Percentiles rank a stretch among this genome's conserved stretches.
These are phyloP conservation scores for Pythium guiyangense DNA, from an alignment of 352 stramenopile species.

Conservation along the genomic window DNA sequence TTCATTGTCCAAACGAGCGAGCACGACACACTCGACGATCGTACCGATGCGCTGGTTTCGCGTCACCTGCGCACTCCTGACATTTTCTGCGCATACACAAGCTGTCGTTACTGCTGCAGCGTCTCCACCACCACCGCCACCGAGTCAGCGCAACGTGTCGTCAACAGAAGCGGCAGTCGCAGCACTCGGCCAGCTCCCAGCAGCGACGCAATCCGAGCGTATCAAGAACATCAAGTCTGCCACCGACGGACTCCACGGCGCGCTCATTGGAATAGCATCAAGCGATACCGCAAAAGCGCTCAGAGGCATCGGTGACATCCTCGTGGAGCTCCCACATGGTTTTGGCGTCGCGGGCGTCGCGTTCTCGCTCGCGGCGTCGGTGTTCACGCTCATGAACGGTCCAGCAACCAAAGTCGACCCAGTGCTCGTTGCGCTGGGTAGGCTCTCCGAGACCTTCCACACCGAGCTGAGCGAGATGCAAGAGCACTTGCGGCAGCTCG, in stretches of 20 bases:
- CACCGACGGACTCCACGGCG: slow-evolving; percentile 41
- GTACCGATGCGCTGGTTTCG: slow-evolving; percentile 5
- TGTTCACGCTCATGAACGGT: slow-evolving; percentile 17
- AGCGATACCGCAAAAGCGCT: slow-evolving; percentile 31
- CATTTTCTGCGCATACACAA: neutral
- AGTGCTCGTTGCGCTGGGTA: slow-evolving; percentile 22
- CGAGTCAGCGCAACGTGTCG: neutral
- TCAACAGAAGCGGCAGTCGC: slow-evolving; percentile 15
- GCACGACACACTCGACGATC: no score
- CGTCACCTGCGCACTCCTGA: neutral
- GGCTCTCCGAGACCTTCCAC: slow-evolving; percentile 21
- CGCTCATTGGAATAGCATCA: slow-evolving; percentile 19
- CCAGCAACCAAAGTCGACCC: slow-evolving; percentile 19
- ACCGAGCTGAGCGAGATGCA: slow-evolving; percentile 26
- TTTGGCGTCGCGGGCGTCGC: slow-evolving; percentile 34
- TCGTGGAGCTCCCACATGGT: slow-evolving; percentile 25
- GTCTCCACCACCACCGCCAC: neutral
- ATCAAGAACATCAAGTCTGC: slow-evolving; percentile 31
- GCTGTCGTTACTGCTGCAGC: neutral
- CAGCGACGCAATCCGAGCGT: slow-evolving; percentile 4
- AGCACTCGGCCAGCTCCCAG: slow-evolving; percentile 16
- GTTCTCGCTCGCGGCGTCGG: slow-evolving; percentile 38
- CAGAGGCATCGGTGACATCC: slow-evolving; percentile 34
- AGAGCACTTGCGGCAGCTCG: slow-evolving; percentile 19
- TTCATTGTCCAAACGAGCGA: neutral